Evolutionary conservation across 2,329 filamentous ascomycete genomes (phyloP), one percentile per base, ranked within the genome.

Genomic region (Herpotrichia juniperi): DNA sequence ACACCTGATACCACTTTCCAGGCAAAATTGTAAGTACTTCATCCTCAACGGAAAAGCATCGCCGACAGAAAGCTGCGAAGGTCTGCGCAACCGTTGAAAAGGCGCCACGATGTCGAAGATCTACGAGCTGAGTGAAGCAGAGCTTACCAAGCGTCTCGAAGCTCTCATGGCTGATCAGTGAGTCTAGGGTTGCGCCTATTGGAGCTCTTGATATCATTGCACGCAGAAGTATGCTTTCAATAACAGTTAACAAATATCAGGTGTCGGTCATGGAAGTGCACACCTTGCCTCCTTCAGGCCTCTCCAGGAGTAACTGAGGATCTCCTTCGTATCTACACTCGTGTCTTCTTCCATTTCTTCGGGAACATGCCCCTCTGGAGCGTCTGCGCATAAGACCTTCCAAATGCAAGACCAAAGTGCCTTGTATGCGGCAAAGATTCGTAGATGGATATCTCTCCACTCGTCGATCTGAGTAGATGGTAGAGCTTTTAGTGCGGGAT

Each of bases 251-350:
- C 16, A 35, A 19, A 37, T 17, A 5, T 32, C 14, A 31, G 9
- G 26, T 14, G 32, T 25, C 17, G 14, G 26, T 14, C 16, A 12
- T 19, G 8, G 5, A 26, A 14, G 12, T 32, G 53, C 75, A 54
- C 77, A 91, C 89, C 91, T 96, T 21, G 93, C 91, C 75, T 99
- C 94, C 56, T 96, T 93, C n/a, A 97, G 81, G 5, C 92, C 91
- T 62, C 94, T 86, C 83, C 96, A 99, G 56, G 92, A 96, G 72
- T 94, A 99, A 59, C 93, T 97, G 42, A 99, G 76, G 16, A 96
- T 82, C 63, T 96, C 91, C 68, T 97, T 97, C 0, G 91, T 92
- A 46, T 89, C 87, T 2, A 91, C 80, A 1, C 87, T 89, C 4
- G 88, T 82, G 14, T 84, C 77, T 28, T 89, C 87, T 47, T 89